Evolutionary conservation across 2,329 filamentous ascomycete genomes (phyloP), one percentile per base, ranked within the genome.

Genomic region (Pseudogymnoascus sp.): DNA sequence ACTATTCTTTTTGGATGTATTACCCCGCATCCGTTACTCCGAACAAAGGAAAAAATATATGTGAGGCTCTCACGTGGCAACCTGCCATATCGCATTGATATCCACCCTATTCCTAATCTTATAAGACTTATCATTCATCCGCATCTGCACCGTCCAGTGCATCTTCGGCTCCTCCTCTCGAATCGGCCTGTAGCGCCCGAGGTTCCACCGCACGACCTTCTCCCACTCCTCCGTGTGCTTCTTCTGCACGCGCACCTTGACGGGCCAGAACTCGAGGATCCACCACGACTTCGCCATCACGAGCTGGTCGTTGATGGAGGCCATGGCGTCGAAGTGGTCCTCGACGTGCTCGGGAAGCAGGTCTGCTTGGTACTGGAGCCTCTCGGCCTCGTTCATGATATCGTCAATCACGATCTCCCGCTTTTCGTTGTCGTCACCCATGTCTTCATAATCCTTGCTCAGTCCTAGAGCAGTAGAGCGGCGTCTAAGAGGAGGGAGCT

Each of bases 131-230:
- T 76, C 72, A 11, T 72, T 64, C 53, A 76, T 73, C 26, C 74
- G 66, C 62, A 73, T 71, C 67, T 74, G 66, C 31, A 78, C 78
- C 9, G 77, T 78, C 77, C 77, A 79, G 66, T 79, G 78, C 69
- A 78, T 69, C 47, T 74, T 74, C 6, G 78, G 77, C 61, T 72
- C 70, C 5, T 63, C 28, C 44, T 78, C 76, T 4, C 73, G 68
- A 33, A 77, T 69, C 2, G 72, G 69, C 8, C 78, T 71, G 67
- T 74, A 73, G 36, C 73, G 67, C 0, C 77, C 78, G 35, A 76
- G 60, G 64, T 79, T 79, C 68, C 74, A 68, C 1, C 72, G 63
- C 0, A 76, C 65, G 26, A 70, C 71, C 68, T 77, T 77, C 61
- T 74, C 69, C 76, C 76, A 79, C 3, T 69, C 66, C 8, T 74